Base-by-base conservation (phyloP, 192 early-diverging fungal species). In the Gaertneriomyces sp. region DNA sequence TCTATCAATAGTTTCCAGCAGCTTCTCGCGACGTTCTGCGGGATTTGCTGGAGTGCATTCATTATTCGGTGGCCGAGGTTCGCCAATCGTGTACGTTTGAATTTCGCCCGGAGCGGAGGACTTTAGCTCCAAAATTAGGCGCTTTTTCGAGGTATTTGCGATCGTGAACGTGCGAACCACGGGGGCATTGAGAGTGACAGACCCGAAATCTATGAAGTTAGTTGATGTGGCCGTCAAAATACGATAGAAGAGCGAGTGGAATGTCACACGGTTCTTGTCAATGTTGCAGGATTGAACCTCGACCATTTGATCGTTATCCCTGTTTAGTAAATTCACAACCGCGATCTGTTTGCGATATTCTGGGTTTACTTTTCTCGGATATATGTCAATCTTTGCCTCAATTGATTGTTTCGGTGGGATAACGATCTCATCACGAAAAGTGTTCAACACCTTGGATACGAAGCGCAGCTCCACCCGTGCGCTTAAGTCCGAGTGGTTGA, bases 261-360 rank as follows among this genome's bases (percentile, higher is more conserved):
- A 96, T 0, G 96, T 97, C 42, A 98, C 90, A n/a, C 92, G 83
- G 61, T 94, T 90, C 66, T 94, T 91, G 79, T 98, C 96, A 56
- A 98, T 91, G 62, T 98, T 96, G 8, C 86, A 92, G 52, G 93
- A 93, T 51, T 87, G 84, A 17, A 98, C 92, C 58, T 95, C 91
- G 17, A 98, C 87, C 25, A 89, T 89, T 71, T 89, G 87, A 74
- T 94, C 90, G 75, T 98, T 94, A 62, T 89, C 84, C 10, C 89
- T 82, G 67, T 96, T 96, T 53, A 89, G 84, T 43, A 88, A 73
- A 71, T 98, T 98, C 50, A 93, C 89, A 16, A 98, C 83, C 0
- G 93, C 95, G 1, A 98, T 85, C 76, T 98, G 91, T 68, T 98
- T 98, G 52, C 92, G 86, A 71, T 98, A 98, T 42, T 96, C 93